phyloP scores from a whole-genome alignment of 306 rosid genomes.

The Vicia faba region DNA sequence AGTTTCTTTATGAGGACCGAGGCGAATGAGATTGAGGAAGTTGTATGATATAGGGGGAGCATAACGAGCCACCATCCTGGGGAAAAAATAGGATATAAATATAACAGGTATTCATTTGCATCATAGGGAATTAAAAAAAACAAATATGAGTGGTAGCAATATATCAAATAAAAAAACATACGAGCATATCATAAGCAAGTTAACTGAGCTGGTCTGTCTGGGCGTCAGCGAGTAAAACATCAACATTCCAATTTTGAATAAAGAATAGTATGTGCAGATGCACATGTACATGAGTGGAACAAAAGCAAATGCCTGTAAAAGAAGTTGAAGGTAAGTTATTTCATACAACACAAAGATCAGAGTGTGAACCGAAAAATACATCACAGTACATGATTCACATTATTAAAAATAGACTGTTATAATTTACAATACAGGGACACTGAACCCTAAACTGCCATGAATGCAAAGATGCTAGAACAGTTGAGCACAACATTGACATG shows the following conservation, averaged over 20 bases:
- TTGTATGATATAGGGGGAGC: conserved; percentile 97
- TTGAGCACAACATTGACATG: conserved; percentile 14
- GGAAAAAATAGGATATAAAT: conserved; percentile 35
- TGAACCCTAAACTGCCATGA: conserved; percentile 2
- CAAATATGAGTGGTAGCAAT: neutral
- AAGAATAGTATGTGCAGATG: conserved; percentile 92
- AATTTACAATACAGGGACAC: neutral
- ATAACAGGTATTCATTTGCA: conserved; percentile 26
- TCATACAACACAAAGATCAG: conserved; percentile 31
- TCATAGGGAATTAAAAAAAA: conserved; percentile 22
- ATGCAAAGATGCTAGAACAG: conserved; percentile 26
- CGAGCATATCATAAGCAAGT: conserved; percentile 99
- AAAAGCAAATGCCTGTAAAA: conserved; percentile 77
- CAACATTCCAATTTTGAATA: conserved; percentile 89
- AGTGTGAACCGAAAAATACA: conserved; percentile 15
- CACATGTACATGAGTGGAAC: conserved; percentile 98
- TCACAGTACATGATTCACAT: conserved; percentile 23
- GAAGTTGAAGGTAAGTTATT: conserved; percentile 36
- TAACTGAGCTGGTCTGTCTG: conserved; percentile 94
- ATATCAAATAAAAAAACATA: conserved; percentile 49
- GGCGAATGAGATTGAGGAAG: conserved; percentile 87
- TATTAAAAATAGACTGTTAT: conserved; percentile 17
- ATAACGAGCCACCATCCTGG: conserved; percentile 98
- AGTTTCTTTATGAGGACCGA: conserved; percentile 52
- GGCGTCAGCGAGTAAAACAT: conserved; percentile 95